Evolutionary conservation across 352 stramenopile genomes (phyloP), one percentile per base, ranked within the genome.

Genomic region (Phytopythium aichiense): DNA sequence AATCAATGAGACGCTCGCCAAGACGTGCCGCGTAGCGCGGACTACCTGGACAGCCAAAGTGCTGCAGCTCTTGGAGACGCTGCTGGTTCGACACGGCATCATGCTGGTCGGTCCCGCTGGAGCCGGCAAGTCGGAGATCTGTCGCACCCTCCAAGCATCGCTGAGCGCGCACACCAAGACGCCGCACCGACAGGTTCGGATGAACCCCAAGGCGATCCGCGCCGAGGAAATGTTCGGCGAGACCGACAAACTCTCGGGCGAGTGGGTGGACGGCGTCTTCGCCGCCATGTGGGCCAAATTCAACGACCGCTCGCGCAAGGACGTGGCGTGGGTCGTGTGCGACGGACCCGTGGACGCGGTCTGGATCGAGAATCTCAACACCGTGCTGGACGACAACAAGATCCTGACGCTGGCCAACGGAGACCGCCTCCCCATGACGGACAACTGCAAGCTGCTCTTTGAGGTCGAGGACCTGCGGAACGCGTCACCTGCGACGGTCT

Each of bases 341-440:
- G 93, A 98, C 62, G 93, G 92, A 0, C 92, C 93, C 0, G 94
- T 98, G 7, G 93, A 98, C 58, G 88, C 93, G 4, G 77, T 98
- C 22, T 98, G 93, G 93, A 98, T 98, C 58, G 93, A 98, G 66
- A 98, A 98, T 66, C 87, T 98, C 50, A 98, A 98, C 73, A 98
- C 92, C 0, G 93, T 98, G 7, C 71, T 98, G 4, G 93, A 98
- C 61, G 93, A 98, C 72, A 98, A 98, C 72, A 98, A 97, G 74
- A 92, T 95, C 11, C 65, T 98, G 45, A 98, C 91, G 38, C 69
- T 98, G 1, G 91, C 92, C 1, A 98, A 97, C 66, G 93, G 93
- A 20, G 91, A 98, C 64, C 83, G 91, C 25, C 89, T 98, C 28
- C 84, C 92, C 0, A 98, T 98, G 91, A 89, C 79, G 5, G 77